These are phyloP conservation scores for Potentilla sterilis DNA, from an alignment of 306 rosid species.

Conservation along the genomic window DNA sequence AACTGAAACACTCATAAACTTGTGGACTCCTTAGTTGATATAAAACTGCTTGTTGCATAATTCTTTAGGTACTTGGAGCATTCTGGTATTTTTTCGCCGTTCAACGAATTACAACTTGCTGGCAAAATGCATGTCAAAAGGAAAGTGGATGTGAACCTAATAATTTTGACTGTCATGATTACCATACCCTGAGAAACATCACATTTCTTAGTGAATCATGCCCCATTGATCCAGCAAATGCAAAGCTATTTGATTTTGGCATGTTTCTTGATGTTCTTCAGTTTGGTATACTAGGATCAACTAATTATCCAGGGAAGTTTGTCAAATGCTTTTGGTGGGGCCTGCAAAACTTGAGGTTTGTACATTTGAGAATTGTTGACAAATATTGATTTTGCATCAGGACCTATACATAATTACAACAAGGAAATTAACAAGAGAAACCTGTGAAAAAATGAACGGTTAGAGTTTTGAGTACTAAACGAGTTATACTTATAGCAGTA, in stretches of 20 bases:
- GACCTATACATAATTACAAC: too few relatives aligned
- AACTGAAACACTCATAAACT: too few relatives aligned
- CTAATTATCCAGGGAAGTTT: not conserved
- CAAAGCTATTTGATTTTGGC: not conserved
- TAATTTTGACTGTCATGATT: not conserved
- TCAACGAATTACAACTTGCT: constrained; percentile 18
- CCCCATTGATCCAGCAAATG: not conserved
- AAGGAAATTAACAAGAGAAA: too few relatives aligned
- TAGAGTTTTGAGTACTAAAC: too few relatives aligned
- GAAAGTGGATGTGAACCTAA: too few relatives aligned
- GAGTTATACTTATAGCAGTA: too few relatives aligned
- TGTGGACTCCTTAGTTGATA: too few relatives aligned
- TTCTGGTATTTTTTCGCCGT: constrained; percentile 16
- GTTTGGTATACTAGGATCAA: not conserved
- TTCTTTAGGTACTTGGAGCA: constrained; percentile 23
- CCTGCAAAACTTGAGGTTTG: too few relatives aligned
- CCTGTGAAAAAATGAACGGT: too few relatives aligned
- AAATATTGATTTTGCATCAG: too few relatives aligned
- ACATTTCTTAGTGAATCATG: not conserved
- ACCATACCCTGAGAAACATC: not conserved
- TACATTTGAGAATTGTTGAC: too few relatives aligned
- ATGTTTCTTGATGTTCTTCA: not conserved
- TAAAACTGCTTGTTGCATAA: too few relatives aligned
- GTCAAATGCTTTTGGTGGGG: not conserved
- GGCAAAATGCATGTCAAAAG: constrained; percentile 1